Base-by-base conservation (phyloP, 2,329 filamentous ascomycete genomes). In the Fusarium sacchari region DNA sequence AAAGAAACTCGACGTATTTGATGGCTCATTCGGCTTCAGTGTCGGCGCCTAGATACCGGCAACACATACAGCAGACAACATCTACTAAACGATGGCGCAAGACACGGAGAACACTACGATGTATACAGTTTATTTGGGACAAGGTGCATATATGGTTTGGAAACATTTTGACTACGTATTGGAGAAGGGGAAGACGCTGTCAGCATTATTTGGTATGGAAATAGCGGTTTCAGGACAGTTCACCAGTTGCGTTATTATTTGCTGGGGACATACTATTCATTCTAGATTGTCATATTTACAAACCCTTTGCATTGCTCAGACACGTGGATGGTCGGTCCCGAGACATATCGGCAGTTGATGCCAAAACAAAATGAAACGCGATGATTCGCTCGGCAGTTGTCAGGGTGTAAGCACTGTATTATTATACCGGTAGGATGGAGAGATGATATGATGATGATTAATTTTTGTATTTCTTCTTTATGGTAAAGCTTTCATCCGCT, bases 21-120 rank as follows among this genome's bases (percentile, higher is more conserved):
- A 90, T 60, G 88, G 88, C 6, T 89, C 88, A 0, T 90, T 89
- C 78, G 88, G 88, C 13, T 90, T 90, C 74, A 88, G 87, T 71
- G 85, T 90, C 15, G 88, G 87, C 10, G 79, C 80, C 52, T 82
- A 74, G 62, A 56, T 36, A 58, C 24, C 22, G 44, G n/a, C 17
- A 49, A 24, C 32, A 44, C n/a, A 34, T 20, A 46, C 24, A 53
- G 36, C 46, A 26, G 49, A 36, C 36, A 46, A 49, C 18, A 57
- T 55, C 53, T 26, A 36, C 37, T 28, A 52, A 49, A 52, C 40
- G 44, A 39, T 43, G 49, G 64, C 50, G 46, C 50, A 63, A 55
- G 42, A 71, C 37, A 60, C 22, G 55, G 61, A 52, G 52, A 57
- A 52, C 42, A 59, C 68, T 75, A 77, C 70, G 67, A 75, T 70